Percentiles rank a stretch among this genome's conserved stretches.
Evolutionary conservation across 2,329 filamentous ascomycete genomes (phyloP).

Genomic region (Fusarium fracticaudum): DNA sequence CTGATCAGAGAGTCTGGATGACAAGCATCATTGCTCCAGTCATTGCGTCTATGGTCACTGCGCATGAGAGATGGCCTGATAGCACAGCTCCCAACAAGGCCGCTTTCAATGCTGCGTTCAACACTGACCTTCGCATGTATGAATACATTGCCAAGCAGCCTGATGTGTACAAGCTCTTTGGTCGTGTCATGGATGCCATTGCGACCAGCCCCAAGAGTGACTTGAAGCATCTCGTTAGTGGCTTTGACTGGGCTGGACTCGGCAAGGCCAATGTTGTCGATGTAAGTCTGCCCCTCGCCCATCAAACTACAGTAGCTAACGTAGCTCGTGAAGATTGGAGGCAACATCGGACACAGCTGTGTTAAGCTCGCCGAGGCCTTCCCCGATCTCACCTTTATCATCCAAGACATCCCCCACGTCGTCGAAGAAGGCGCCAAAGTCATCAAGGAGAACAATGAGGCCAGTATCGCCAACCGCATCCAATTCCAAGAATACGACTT

Average conservation of each 20-base stretch:
- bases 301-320: accelerated
- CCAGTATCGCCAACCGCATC: background rate
- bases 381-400: background rate
- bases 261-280: background rate
- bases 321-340: background rate
- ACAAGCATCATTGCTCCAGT: background rate
- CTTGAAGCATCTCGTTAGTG: background rate
- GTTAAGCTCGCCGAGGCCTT: background rate
- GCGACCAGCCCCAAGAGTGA: background rate
- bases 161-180: background rate
- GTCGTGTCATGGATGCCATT: background rate
- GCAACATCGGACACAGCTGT: background rate
- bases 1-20: background rate
- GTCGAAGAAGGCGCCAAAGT: background rate
- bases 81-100: background rate
- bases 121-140: background rate
- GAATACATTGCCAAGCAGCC: background rate
- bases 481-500: constrained; percentile 1
- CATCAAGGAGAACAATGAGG: background rate
- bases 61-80: background rate
- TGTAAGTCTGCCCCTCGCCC: accelerated
- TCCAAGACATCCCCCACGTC: background rate
- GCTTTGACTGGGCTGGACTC: background rate
- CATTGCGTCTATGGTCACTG: background rate
- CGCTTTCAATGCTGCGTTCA: background rate